Evolutionary conservation across 2,329 filamentous ascomycete genomes (phyloP).

Genomic region (Cryphonectria carpinicola): DNA sequence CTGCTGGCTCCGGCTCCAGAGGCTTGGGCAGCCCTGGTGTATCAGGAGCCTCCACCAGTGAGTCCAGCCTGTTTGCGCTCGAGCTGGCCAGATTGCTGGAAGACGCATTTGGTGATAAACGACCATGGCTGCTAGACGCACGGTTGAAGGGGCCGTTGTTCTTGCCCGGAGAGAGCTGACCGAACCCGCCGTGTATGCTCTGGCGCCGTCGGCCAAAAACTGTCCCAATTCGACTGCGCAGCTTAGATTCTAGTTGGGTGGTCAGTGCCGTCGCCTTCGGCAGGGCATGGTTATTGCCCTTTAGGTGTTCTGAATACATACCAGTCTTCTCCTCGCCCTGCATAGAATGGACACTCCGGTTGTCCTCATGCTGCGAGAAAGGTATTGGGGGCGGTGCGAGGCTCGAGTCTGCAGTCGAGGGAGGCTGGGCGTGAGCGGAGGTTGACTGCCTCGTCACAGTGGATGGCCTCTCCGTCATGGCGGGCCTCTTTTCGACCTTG

Average conservation of each 20-base stretch:
- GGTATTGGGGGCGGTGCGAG: constrained; percentile 23
- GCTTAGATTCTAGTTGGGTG: constrained; percentile 52
- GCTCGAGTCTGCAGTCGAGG: constrained; percentile 26
- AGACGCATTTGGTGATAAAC: constrained; percentile 61
- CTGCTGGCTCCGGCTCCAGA: constrained; percentile 14
- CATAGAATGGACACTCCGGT: constrained; percentile 51
- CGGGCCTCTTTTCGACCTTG: constrained; percentile 47
- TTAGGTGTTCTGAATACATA: constrained; percentile 23
- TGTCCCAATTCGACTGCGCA: constrained; percentile 69
- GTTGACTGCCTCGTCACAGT: constrained; percentile 45
- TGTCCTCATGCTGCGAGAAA: constrained; percentile 40
- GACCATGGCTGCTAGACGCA: constrained; percentile 66
- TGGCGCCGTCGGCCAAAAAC: constrained; percentile 69
- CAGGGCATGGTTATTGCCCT: neutral
- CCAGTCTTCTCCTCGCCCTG: constrained; percentile 45
- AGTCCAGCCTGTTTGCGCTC: constrained; percentile 53
- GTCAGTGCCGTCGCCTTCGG: constrained; percentile 33
- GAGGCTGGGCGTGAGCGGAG: constrained; percentile 35
- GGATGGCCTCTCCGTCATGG: constrained; percentile 32
- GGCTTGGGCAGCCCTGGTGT: constrained; percentile 37
- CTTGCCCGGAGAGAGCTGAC: constrained; percentile 59
- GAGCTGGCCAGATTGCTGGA: constrained; percentile 62
- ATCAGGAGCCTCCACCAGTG: constrained; percentile 61
- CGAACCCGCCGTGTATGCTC: constrained; percentile 67
- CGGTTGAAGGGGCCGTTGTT: constrained; percentile 61